Evolutionary conservation across 345 rosid species (phyloP).

Genomic region (Ceriops decandra): DNA sequence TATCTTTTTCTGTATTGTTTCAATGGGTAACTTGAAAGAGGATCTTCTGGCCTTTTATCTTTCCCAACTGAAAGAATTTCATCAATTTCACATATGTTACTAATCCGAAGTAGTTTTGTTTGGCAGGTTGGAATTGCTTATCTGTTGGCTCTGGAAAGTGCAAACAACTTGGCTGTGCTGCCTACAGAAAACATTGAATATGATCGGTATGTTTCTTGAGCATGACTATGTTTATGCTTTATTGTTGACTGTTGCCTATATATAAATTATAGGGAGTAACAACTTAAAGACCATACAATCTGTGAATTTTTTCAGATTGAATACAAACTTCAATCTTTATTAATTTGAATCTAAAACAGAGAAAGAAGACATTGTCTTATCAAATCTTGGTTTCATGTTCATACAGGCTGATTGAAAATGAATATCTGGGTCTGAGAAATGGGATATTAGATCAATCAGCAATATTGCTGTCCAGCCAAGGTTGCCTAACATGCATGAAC

Average conservation of each 20-base stretch:
- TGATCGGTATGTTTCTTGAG: conserved; percentile 49
- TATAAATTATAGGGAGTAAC: not conserved
- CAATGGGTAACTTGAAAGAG: too few species aligned
- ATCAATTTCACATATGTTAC: not conserved
- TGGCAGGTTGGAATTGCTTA: conserved; percentile 86
- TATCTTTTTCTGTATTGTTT: too few species aligned
- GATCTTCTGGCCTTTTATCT: not conserved
- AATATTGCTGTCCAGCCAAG: conserved; percentile 72
- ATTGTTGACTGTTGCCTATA: not conserved
- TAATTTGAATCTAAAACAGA: too few species aligned
- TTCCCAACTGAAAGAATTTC: not conserved
- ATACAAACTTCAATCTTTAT: too few species aligned
- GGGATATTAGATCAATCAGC: conserved; percentile 98
- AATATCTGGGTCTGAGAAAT: conserved; percentile 79
- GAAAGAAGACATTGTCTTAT: not conserved
- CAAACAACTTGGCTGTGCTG: conserved; percentile 57
- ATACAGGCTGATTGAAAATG: conserved; percentile 85
- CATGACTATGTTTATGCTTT: not conserved
- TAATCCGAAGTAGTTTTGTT: not conserved
- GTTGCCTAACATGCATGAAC: conserved; percentile 81
- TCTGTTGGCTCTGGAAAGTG: conserved; percentile 82
- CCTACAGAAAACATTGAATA: conserved; percentile 84
- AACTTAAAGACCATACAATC: too few species aligned
- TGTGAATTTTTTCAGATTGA: too few species aligned
- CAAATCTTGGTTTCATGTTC: conserved; percentile 10